A percentile compares a stretch with the other conserved stretches of the same genome.
Conservation (phyloP, 177 flowering plant genomes). For the Vitis hybrid region DNA sequence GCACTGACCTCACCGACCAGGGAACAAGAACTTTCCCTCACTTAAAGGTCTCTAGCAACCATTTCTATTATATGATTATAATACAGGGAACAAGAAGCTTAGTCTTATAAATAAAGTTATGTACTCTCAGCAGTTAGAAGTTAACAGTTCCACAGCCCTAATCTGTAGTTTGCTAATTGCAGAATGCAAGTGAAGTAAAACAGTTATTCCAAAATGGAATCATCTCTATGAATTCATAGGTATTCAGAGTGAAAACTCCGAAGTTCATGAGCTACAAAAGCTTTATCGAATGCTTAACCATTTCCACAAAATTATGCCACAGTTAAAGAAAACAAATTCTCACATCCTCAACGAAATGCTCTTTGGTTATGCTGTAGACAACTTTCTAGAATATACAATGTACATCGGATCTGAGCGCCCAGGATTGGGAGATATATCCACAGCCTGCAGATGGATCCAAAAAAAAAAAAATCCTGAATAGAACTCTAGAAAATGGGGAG, state of each 20-base stretch:
- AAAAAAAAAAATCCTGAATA: background rate
- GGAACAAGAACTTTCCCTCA: background rate
- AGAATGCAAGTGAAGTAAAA: background rate
- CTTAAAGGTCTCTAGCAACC: background rate
- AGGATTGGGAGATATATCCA: constrained; percentile 90
- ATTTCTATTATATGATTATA: background rate
- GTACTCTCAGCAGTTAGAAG: too few species aligned
- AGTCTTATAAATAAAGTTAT: too few species aligned
- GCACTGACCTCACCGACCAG: background rate
- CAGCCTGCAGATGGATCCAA: constrained; percentile 54
- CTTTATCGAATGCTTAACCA: background rate
- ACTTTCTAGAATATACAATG: constrained; percentile 75
- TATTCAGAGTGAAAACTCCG: background rate
- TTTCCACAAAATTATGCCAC: background rate
- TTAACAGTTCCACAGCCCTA: background rate
- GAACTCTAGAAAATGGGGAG: too few species aligned
- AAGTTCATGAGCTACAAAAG: background rate
- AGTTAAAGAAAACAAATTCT: background rate
- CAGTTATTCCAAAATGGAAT: background rate
- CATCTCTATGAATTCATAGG: background rate
- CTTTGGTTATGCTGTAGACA: constrained; percentile 31
- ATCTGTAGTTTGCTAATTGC: background rate
- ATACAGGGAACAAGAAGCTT: background rate
- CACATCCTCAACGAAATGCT: background rate
- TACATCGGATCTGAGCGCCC: constrained; percentile 95